Evolutionary conservation across 371 early-diverging fungal genomes (phyloP), one percentile per base, ranked within the genome.

Genomic region (Lichtheimia ramosa): DNA sequence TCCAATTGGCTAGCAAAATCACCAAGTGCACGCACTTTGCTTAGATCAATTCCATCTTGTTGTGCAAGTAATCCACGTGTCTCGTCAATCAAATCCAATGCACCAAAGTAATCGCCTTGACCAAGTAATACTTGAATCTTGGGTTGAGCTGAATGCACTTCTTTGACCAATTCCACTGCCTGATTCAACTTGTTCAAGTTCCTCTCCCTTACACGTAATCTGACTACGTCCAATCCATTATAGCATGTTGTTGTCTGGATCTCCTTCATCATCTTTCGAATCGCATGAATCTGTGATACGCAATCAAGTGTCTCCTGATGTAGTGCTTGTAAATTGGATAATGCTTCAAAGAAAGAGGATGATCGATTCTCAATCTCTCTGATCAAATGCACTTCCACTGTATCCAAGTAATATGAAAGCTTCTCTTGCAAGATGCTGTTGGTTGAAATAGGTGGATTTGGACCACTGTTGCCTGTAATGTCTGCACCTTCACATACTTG

Each of bases 321-420:
- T 43, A 97, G 72, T 2, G 89, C 89, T 67, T 96, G 92, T 23
- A 97, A 79, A 62, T 94, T 95, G 10, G 93, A 89, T 2, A 97
- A 77, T 0, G 97, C 97, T 34, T 90, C 89, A 68, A 97, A 97
- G 64, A 97, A 97, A 0, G 96, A 91, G 2, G 90, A 83, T 5
- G 95, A 93, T 39, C 96, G 76, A 21, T 86, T 84, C 28, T 95
- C 92, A 39, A 97, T 96, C 68, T 97, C 98, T 23, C 85, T 86
- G 24, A 94, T 84, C 40, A 97, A 71, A 61, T 96, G 95, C 0
- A 89, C 89, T 68, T 97, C 97, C 5, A 97, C 94, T 0, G 91
- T 91, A 68, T 97, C 97, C 61, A 94, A 73, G 62, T 94, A 92
- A 59, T 90, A 85, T 0, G 93, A 89, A n/a, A 97, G 78, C 27